Base-by-base conservation (phyloP, 2,329 filamentous ascomycete genomes). In the Fusarium pininemorale region DNA sequence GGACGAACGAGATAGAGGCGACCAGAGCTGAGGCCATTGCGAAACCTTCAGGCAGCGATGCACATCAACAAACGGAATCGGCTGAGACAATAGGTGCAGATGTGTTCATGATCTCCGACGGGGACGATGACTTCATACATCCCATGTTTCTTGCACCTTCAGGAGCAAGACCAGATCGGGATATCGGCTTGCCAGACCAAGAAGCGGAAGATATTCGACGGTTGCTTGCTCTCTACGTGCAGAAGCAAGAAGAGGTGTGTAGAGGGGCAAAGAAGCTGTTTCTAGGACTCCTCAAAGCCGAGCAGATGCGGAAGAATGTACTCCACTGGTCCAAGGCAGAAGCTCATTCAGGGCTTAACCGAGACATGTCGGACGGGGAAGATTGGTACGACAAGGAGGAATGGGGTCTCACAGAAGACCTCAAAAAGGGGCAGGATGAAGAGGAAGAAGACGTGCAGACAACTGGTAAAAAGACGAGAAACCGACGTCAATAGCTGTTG, bases 311-410 rank as follows among this genome's bases (percentile, higher is more conserved):
- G 35, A 90, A 90, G 76, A 88, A 90, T 26, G 93, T 96, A 7
- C 87, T 92, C 79, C 89, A 90, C 75, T 95, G 93, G 91, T 88
- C 91, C 74, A 94, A 94, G 80, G 92, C 94, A 4, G 94, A 96
- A 83, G 93, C 88, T 28, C 94, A 96, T 78, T 87, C 85, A 59
- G 90, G 90, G 4, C 80, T 85, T 24, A 90, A 91, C 79, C 82
- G 91, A 56, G 93, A 95, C 81, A 91, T 96, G 91, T 95, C 92
- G 57, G 94, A 97, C 80, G 93, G 93, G 16, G 94, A 97, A 84
- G 94, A 97, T 80, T 97, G 93, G 93, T 95, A 95, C 79, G 94
- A 97, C 81, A 90, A 89, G 78, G 92, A 94, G 60, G 92, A 94
- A 83, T 96, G 93, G 93, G 90, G 89, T 0, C 81, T 96, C 55